Percentiles rank a stretch among this genome's conserved stretches.
phyloP scores from a whole-genome alignment of 2,329 filamentous ascomycete genomes.

The Verticillium zaregamsianum region DNA sequence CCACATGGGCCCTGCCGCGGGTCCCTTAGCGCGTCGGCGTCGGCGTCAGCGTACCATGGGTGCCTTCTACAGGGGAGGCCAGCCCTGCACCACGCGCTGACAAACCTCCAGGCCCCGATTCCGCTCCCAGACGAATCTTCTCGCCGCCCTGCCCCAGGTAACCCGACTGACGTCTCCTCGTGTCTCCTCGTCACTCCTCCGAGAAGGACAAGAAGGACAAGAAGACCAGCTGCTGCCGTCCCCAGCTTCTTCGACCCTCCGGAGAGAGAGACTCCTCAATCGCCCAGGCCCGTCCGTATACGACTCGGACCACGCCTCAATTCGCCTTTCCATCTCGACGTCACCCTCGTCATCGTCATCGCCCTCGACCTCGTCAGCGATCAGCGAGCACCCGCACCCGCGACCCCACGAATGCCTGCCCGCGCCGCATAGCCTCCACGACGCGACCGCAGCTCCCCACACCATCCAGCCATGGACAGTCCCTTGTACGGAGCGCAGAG shows the following conservation, averaged over 20 bases:
- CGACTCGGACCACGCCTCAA: slow-evolving; percentile 5
- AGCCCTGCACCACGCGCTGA: slow-evolving; percentile 3
- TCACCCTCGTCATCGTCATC: background rate
- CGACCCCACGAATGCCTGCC: background rate
- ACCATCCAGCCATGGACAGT: slow-evolving; percentile 9
- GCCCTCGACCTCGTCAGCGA: background rate
- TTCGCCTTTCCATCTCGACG: background rate
- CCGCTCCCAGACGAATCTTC: background rate
- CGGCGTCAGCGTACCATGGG: too few relatives aligned
- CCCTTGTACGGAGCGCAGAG: slow-evolving; percentile 26
- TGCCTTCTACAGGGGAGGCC: too few relatives aligned
- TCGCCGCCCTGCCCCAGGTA: background rate
- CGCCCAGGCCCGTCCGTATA: background rate
- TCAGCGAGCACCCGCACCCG: background rate
- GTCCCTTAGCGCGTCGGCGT: background rate
- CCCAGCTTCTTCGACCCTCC: background rate
- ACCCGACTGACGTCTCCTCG: background rate
- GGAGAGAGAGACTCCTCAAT: background rate
- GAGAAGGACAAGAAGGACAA: background rate
- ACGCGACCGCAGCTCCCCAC: slow-evolving; percentile 9
- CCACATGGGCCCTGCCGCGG: background rate
- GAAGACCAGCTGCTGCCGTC: background rate
- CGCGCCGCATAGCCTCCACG: slow-evolving; percentile 10
- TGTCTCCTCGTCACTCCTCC: background rate
- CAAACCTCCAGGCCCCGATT: slow-evolving; percentile 6